These are phyloP conservation scores for Madurella mycetomatis DNA, from an alignment of 2,329 filamentous ascomycete genomes.

Conservation along the genomic window DNA sequence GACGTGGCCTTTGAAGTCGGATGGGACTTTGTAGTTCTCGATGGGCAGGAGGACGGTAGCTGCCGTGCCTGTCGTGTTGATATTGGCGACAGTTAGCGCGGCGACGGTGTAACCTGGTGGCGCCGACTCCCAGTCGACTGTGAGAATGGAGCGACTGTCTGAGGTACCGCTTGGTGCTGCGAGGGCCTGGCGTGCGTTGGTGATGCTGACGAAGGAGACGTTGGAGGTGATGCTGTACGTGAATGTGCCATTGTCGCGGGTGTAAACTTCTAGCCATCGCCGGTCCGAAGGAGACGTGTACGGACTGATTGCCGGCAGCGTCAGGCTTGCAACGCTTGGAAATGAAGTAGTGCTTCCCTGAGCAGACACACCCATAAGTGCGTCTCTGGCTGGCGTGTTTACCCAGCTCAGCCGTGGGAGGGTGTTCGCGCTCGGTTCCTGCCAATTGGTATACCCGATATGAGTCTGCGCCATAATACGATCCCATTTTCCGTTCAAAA, in stretches of 20 bases:
- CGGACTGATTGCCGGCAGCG: slow-evolving; percentile 19
- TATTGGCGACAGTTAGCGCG: slow-evolving; percentile 31
- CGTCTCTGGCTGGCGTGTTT: slow-evolving; percentile 37
- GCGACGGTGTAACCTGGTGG: slow-evolving; percentile 33
- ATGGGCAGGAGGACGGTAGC: slow-evolving; percentile 38
- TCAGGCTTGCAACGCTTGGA: slow-evolving; percentile 37
- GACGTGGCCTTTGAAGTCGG: slow-evolving; percentile 28
- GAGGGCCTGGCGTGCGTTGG: slow-evolving; percentile 34
- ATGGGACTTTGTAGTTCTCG: slow-evolving; percentile 29
- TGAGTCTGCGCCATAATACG: slow-evolving; percentile 46
- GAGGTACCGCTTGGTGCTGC: slow-evolving; percentile 25
- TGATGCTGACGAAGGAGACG: slow-evolving; percentile 36
- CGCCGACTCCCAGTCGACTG: slow-evolving; percentile 40
- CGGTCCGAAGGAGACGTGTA: slow-evolving; percentile 31
- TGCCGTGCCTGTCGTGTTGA: slow-evolving; percentile 28
- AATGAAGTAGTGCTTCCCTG: slow-evolving; percentile 47
- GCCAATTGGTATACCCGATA: slow-evolving; percentile 44
- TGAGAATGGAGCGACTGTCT: slow-evolving; percentile 37
- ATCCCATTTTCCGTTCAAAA: slow-evolving; percentile 38
- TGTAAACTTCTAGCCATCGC: slow-evolving; percentile 46
- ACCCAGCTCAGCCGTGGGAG: slow-evolving; percentile 45
- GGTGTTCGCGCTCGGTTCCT: slow-evolving; percentile 50
- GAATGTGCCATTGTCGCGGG: slow-evolving; percentile 37
- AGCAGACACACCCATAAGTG: slow-evolving; percentile 44
- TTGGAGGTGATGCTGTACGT: slow-evolving; percentile 36